These are phyloP conservation scores for Sugiyamaella japonica DNA, from an alignment of 1,139 yeast species.

Conservation along the genomic window DNA sequence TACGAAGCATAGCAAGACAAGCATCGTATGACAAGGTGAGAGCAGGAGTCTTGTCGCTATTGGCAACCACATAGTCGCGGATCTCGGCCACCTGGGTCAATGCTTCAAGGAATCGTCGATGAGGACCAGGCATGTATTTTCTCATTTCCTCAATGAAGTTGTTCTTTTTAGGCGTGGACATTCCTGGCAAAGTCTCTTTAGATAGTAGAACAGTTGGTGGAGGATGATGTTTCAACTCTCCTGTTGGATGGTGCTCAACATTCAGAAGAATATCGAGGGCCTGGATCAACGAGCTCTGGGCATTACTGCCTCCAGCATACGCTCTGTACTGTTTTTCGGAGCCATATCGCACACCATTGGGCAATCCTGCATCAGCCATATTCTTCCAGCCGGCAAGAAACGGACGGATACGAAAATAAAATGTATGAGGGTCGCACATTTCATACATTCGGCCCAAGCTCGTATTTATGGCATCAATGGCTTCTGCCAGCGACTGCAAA, in stretches of 20 bases:
- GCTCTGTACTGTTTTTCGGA: slow-evolving; percentile 56
- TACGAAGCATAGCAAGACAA: slow-evolving; percentile 82
- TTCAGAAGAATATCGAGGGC: slow-evolving; percentile 75
- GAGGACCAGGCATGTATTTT: slow-evolving; percentile 83
- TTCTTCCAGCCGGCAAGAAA: slow-evolving; percentile 93
- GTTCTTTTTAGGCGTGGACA: slow-evolving; percentile 40
- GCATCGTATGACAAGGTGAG: slow-evolving; percentile 79
- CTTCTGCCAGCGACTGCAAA: slow-evolving; percentile 68
- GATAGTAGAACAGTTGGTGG: slow-evolving; percentile 23
- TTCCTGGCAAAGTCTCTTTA: slow-evolving; percentile 25
- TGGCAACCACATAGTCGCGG: slow-evolving; percentile 59
- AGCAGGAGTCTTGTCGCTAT: slow-evolving; percentile 50
- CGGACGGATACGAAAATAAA: slow-evolving; percentile 83
- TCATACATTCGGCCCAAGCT: slow-evolving; percentile 83
- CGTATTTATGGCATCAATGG: slow-evolving; percentile 73
- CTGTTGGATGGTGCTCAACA: slow-evolving; percentile 78
- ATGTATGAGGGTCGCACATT: slow-evolving; percentile 92
- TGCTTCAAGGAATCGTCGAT: slow-evolving; percentile 66
- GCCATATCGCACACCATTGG: slow-evolving; percentile 78
- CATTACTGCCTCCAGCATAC: slow-evolving; percentile 90
- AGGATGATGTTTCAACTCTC: slow-evolving; percentile 38
- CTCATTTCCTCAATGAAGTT: slow-evolving; percentile 84
- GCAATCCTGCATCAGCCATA: slow-evolving; percentile 84
- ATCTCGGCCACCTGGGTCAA: slow-evolving; percentile 59
- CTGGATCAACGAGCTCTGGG: slow-evolving; percentile 87